phyloP scores from a whole-genome alignment of 352 stramenopile genomes.

The Saprolegnia parasitica region DNA sequence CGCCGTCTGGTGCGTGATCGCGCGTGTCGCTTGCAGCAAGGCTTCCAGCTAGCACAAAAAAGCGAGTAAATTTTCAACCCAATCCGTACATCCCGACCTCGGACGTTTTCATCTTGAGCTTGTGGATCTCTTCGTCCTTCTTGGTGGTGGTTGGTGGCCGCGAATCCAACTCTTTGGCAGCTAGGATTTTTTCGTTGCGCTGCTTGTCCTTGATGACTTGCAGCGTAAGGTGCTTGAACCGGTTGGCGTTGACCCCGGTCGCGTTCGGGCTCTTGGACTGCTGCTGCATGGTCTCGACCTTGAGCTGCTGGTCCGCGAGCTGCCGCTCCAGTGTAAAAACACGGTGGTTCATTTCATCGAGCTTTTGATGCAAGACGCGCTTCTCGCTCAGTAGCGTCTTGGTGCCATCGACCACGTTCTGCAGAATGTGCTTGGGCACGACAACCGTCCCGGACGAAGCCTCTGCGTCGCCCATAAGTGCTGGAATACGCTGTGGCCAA shows the following conservation, averaged over 20 bases:
- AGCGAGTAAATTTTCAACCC: neutral
- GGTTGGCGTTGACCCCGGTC: neutral
- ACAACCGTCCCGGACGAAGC: neutral
- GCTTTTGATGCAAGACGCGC: conserved; percentile 18
- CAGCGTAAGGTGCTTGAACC: conserved; percentile 27
- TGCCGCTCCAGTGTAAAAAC: conserved; percentile 28
- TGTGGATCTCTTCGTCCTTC: conserved; percentile 29
- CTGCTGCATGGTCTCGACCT: conserved; percentile 8
- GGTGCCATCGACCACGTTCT: conserved; percentile 29
- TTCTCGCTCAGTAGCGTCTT: conserved; percentile 27
- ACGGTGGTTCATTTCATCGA: conserved; percentile 20
- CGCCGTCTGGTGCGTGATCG: conserved; percentile 54
- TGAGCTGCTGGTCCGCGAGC: conserved; percentile 22
- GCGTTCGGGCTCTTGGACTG: neutral
- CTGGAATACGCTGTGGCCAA: neutral
- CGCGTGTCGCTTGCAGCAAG: conserved; percentile 55
- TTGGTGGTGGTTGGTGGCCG: neutral
- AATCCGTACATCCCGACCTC: neutral
- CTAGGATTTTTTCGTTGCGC: neutral
- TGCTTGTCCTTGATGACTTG: conserved; percentile 24
- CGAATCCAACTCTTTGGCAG: neutral
- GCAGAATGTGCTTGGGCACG: conserved; percentile 28
- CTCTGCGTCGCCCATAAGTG: neutral
- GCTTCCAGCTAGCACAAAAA: conserved; percentile 40
- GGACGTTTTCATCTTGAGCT: conserved; percentile 23